Base-by-base conservation (phyloP, 1,139 yeast species). In the Suhomyces coccinellae region DNA sequence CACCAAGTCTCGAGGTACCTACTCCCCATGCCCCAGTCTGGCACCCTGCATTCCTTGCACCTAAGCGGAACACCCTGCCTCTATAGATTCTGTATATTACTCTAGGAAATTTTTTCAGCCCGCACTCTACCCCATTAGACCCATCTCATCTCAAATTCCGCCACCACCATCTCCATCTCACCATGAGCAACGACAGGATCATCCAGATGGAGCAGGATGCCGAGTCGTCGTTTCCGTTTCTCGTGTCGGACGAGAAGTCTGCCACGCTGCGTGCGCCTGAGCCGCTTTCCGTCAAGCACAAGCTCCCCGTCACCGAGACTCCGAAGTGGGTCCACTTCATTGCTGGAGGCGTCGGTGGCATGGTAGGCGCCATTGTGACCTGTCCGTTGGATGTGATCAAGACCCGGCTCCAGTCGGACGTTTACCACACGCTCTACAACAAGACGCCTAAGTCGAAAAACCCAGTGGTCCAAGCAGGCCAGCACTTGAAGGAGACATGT, bases 301-400 rank as follows among this genome's bases (percentile, higher is more conserved):
- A 44, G 36, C 40, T 46, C 44, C 36, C 42, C 14, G 38, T 40
- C 40, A 46, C 37, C 36, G 42, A 63, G 51, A 54, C 59, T 41
- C 81, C 84, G 2, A 95, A 95, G 44, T 91, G 97, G 97, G 89
- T 91, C 7, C 97, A 91, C 67, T 93, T 91, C 62, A 87, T 91
- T n/a, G 97, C 99, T n/a, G 99, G 99, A 34, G 99, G 98, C 33
- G 58, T 87, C 24, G 99, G 98, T 31, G 99, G 99, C 10, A 93
- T 93, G 96, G 88, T 95, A 15, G 99, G 99, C 14, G 97, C 99
- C 1, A 69, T 91, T 2, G 84, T 84, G 45, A 95, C 99, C 0
- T 86, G 96, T 56, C 99, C 99, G 0, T 78, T 95, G 51, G 99
- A 95, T 66, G 97, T 95, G 44, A 96, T 95, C 39, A 95, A 95